phyloP scores from a whole-genome alignment of 176 grass and related monocot genomes.

The Rhynchospora pubera region DNA sequence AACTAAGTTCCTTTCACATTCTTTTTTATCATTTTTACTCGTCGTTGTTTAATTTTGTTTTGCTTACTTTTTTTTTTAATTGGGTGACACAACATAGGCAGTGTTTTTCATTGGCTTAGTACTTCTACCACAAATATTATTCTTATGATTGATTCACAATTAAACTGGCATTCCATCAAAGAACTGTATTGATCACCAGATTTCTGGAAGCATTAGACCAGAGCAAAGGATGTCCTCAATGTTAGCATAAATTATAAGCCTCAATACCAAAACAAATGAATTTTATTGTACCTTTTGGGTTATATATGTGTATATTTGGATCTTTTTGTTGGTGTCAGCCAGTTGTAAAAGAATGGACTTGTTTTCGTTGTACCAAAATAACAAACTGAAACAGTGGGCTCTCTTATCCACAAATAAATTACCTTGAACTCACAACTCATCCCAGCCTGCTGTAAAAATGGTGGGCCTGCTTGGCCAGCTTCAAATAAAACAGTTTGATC shows the following conservation, averaged over 20 bases:
- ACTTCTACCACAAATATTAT: not conserved
- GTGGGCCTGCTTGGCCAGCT: slow-evolving; percentile 66
- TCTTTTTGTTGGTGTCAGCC: not conserved
- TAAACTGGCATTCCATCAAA: not conserved
- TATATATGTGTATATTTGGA: not conserved
- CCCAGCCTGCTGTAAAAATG: slow-evolving; percentile 64
- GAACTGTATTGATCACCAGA: not conserved
- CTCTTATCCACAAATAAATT: slow-evolving; percentile 9
- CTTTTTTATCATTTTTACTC: not conserved
- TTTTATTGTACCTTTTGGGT: not conserved
- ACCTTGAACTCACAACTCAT: slow-evolving; percentile 83
- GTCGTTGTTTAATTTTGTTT: not conserved
- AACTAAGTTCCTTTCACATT: not conserved
- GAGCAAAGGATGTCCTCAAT: not conserved
- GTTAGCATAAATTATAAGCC: not conserved
- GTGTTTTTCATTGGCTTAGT: not conserved
- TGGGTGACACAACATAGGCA: not conserved
- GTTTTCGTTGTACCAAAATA: not conserved
- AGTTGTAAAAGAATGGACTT: not conserved
- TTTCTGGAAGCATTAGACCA: not conserved
- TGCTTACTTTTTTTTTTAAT: too few relatives aligned
- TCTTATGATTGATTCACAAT: not conserved
- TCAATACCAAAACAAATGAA: not conserved
- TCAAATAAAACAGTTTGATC: slow-evolving; percentile 65
- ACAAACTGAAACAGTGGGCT: not conserved